These are phyloP conservation scores for Tylopilus balloui DNA, from an alignment of 768 basidiomycete species.

Conservation along the genomic window DNA sequence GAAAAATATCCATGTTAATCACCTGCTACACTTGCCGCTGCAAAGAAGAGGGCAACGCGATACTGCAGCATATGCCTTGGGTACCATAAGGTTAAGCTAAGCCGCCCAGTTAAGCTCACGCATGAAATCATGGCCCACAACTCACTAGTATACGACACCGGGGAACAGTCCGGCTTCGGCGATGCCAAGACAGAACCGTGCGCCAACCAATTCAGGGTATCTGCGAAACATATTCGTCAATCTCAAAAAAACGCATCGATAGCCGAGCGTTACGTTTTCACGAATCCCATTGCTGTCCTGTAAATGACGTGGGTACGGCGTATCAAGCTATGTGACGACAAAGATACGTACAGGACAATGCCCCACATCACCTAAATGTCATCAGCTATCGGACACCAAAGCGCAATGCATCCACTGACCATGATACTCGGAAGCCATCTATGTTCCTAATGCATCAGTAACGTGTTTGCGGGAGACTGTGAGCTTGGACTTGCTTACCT, in stretches of 20 bases:
- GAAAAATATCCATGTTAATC: background rate
- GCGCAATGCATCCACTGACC: slow-evolving; percentile 30
- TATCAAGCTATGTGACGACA: background rate
- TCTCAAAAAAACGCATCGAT: background rate
- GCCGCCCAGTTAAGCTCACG: background rate
- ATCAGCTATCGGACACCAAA: background rate
- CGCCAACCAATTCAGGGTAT: slow-evolving; percentile 57
- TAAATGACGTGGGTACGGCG: background rate
- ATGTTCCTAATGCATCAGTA: slow-evolving; percentile 11
- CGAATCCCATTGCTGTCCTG: slow-evolving; percentile 64
- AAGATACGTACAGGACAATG: slow-evolving; percentile 45
- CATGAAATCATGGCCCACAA: background rate
- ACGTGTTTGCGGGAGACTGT: background rate
- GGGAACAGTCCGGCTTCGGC: slow-evolving; percentile 72
- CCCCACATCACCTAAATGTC: slow-evolving; percentile 57
- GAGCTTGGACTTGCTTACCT: slow-evolving; percentile 33
- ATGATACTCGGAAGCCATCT: slow-evolving; percentile 66
- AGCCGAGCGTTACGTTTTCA: slow-evolving; percentile 46
- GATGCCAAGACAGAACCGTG: slow-evolving; percentile 55
- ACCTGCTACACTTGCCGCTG: slow-evolving; percentile 59
- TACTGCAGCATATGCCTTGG: slow-evolving; percentile 56
- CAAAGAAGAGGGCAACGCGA: slow-evolving; percentile 61
- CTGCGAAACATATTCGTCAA: slow-evolving; percentile 29
- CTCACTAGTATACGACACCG: slow-evolving; percentile 69
- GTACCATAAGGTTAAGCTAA: slow-evolving; percentile 64